These are phyloP conservation scores for Penicillium rolfsii DNA, from an alignment of 2,329 filamentous ascomycete genomes.

Conservation along the genomic window DNA sequence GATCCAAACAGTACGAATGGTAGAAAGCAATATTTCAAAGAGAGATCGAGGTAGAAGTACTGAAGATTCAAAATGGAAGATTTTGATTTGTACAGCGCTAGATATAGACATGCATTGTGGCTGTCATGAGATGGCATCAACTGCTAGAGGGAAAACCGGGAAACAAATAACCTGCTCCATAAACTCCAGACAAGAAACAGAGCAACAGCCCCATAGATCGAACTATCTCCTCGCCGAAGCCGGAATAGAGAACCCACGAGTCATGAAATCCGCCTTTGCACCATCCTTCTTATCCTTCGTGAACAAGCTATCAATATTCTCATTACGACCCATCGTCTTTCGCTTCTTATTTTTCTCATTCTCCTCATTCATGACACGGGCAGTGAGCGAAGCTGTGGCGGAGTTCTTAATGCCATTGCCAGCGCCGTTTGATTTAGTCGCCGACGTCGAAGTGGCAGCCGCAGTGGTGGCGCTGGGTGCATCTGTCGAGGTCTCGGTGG, in stretches of 20 bases:
- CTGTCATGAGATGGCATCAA: background rate
- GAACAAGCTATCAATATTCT: constrained; percentile 60
- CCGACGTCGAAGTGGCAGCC: constrained; percentile 7
- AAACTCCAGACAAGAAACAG: constrained; percentile 5
- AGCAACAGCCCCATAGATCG: constrained; percentile 4
- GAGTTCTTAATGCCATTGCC: constrained; percentile 79
- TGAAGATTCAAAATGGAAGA: background rate
- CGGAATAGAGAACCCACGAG: constrained; percentile 59
- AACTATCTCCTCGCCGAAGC: constrained; percentile 45
- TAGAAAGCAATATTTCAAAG: background rate
- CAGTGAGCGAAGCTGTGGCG: constrained; percentile 80
- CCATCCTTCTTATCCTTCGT: constrained; percentile 49
- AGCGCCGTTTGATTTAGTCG: constrained; percentile 36
- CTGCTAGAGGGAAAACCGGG: background rate
- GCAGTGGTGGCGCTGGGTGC: constrained; percentile 44
- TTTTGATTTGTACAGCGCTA: constrained; percentile 9
- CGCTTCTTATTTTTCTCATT: constrained; percentile 77
- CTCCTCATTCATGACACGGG: constrained; percentile 84
- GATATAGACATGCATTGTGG: constrained; percentile 4
- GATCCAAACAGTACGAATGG: background rate
- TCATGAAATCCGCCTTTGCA: constrained; percentile 60
- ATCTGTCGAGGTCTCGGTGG: constrained; percentile 42
- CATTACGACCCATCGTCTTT: constrained; percentile 67
- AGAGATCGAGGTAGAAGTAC: too few relatives aligned
- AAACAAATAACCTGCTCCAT: background rate